Percentiles rank a stretch among this genome's conserved stretches.
These are phyloP conservation scores for Phtheirospermum japonicum DNA, from an alignment of 257 asterid genomes.

Conservation along the genomic window DNA sequence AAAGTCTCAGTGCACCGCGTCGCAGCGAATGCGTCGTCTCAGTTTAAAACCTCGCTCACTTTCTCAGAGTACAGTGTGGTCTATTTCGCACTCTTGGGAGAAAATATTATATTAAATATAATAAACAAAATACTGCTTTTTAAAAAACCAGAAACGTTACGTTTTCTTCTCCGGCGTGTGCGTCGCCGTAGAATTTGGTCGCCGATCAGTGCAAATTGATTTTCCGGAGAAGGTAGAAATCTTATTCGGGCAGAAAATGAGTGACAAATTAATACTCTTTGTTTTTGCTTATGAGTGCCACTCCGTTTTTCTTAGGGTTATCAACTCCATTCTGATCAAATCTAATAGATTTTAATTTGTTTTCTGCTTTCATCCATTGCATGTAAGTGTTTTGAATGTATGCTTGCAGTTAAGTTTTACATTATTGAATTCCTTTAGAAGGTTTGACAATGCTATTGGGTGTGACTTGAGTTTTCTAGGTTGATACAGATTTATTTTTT, in stretches of 20 bases:
- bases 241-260: neutral
- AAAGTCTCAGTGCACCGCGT: constrained; percentile 31
- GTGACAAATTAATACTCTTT: constrained; percentile 1
- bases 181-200: constrained; percentile 28
- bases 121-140: neutral
- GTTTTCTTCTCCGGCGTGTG: constrained; percentile 36
- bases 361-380: constrained; percentile 23
- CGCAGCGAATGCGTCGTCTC: constrained; percentile 33
- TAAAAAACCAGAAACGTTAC: constrained; percentile 24
- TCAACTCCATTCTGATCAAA: constrained; percentile 26
- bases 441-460: constrained; percentile 26
- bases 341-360: constrained; percentile 19
- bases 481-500: constrained; percentile 24
- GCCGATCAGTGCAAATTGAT: constrained; percentile 17
- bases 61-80: constrained; percentile 27
- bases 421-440: constrained; percentile 16
- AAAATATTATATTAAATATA: neutral
- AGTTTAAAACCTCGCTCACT: constrained; percentile 35
- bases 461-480: constrained; percentile 22
- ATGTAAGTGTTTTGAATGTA: constrained; percentile 27
- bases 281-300: constrained; percentile 13
- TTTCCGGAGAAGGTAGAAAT: constrained; percentile 28
- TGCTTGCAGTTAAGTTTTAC: neutral
- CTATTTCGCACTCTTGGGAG: constrained; percentile 26
- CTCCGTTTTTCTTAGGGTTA: constrained; percentile 30